Base-by-base conservation (phyloP, 2,329 filamentous ascomycete species). In the Sarocladium oryzae region DNA sequence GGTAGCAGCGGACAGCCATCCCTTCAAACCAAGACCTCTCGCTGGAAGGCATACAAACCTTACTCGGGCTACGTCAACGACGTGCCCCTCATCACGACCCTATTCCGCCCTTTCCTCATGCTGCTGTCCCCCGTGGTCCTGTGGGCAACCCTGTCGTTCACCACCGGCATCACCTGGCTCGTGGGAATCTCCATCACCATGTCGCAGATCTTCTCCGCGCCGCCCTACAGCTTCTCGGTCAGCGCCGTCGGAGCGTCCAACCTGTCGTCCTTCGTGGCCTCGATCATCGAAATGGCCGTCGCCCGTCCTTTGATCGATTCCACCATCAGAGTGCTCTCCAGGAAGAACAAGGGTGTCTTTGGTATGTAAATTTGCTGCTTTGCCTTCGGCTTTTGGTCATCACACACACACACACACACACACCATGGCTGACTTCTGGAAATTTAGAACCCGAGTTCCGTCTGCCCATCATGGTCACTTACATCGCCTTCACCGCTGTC, bases 161-260 rank as follows among this genome's bases (percentile, higher is more conserved):
- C n/a, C 7, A 45, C 18, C 21, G 40, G 40, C 26, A 45, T 45
- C 21, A 23, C 40, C 11, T 45, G 40, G 40, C 40, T 45, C 18
- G 40, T 45, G 4, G 40, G 40, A 26, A 45, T 45, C 18, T 45
- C 40, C 23, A 45, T 45, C 40, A 45, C 40, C 11, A 45, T 45
- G 23, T 45, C 40, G 21, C 40, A 45, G 40, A 45, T 45, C 24
- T 45, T 45, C 40, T 45, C 40, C 28, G 40, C 40, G 16, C 23
- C 40, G 13, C 40, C 40, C 18, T 45, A 45, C 40, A 45, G 28
- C 40, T 45, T 45, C 40, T 45, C 40, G 11, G 40, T 45, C 40
- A 11, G 24, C 11, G 40, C 40, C 40, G 40, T 45, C 21, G 40
- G 40, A n/a, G 40, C 40, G 21, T 28, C 40, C 4, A 45, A 45